Conservation (phyloP, 1,139 yeast genomes). For the Taphrina confusa region DNA sequence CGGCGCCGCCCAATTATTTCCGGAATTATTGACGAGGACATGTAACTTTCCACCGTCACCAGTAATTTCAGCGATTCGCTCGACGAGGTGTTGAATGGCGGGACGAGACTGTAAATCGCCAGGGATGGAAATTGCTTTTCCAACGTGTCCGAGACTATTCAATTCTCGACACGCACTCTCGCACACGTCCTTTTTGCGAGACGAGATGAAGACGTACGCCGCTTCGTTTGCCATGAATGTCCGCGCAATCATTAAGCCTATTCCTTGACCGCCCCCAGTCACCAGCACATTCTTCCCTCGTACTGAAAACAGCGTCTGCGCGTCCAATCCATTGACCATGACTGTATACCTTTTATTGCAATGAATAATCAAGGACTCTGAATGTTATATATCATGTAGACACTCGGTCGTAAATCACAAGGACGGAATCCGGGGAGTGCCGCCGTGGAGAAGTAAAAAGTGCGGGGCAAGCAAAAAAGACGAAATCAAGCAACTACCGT, state of each 20-base stretch:
- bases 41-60: conserved; percentile 50
- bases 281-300: conserved; percentile 68
- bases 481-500: too few species aligned
- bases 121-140: conserved; percentile 58
- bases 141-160: conserved; percentile 52
- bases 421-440: too few species aligned
- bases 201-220: conserved; percentile 55
- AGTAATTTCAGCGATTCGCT: conserved; percentile 51
- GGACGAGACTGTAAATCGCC: conserved; percentile 60
- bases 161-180: conserved; percentile 59
- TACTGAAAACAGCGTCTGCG: conserved; percentile 46
- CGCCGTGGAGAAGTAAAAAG: too few species aligned
- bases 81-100: conserved; percentile 55
- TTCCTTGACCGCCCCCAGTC: conserved; percentile 65
- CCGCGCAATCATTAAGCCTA: conserved; percentile 31
- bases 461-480: too few species aligned
- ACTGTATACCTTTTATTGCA: too few species aligned
- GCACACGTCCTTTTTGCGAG: conserved; percentile 67
- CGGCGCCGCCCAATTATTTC: conserved; percentile 78
- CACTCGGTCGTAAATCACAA: too few species aligned
- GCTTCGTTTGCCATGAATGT: conserved; percentile 28
- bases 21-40: conserved; percentile 75
- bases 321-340: conserved; percentile 12
- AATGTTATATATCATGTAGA: too few species aligned
- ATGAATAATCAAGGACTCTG: too few species aligned